Evolutionary conservation across 2,329 filamentous ascomycete species (phyloP).

Genomic region (Ustilaginoidea virens): DNA sequence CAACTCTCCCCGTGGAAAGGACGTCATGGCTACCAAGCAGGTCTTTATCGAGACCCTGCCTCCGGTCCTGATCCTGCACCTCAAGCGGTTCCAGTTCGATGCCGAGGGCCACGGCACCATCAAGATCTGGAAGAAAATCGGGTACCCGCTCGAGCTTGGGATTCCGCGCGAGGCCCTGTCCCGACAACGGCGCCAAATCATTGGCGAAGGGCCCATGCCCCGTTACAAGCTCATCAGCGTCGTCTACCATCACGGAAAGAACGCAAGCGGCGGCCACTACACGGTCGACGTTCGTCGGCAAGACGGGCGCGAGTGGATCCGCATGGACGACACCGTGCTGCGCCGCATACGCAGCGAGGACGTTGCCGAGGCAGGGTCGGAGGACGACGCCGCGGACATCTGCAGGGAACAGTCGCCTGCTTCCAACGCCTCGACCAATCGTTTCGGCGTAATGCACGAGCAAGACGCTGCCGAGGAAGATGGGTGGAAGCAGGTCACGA

Average conservation of each 20-base stretch:
- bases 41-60: conserved; percentile 86
- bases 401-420: conserved; percentile 11
- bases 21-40: conserved; percentile 75
- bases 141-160: conserved; percentile 87
- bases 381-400: conserved; percentile 54
- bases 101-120: conserved; percentile 65
- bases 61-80: conserved; percentile 80
- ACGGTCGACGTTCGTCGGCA: conserved; percentile 93
- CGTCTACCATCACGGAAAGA: conserved; percentile 96
- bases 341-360: conserved; percentile 74
- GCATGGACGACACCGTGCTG: conserved; percentile 86
- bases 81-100: conserved; percentile 97
- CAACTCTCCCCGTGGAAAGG: conserved; percentile 60
- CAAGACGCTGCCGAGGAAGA: conserved; percentile 51
- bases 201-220: conserved; percentile 53
- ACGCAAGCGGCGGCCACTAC: conserved; percentile 90
- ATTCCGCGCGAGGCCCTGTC: conserved; percentile 84
- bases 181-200: conserved; percentile 48
- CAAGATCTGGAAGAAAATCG: conserved; percentile 97
- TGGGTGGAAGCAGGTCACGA: conserved; percentile 70
- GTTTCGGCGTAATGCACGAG: conserved; percentile 56
- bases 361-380: conserved; percentile 70
- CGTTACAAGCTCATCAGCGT: conserved; percentile 79
- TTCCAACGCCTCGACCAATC: conserved; percentile 41
- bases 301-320: conserved; percentile 90